Conservation (phyloP, 1,284 basidiomycete genomes). For the Mixia osmundae region DNA sequence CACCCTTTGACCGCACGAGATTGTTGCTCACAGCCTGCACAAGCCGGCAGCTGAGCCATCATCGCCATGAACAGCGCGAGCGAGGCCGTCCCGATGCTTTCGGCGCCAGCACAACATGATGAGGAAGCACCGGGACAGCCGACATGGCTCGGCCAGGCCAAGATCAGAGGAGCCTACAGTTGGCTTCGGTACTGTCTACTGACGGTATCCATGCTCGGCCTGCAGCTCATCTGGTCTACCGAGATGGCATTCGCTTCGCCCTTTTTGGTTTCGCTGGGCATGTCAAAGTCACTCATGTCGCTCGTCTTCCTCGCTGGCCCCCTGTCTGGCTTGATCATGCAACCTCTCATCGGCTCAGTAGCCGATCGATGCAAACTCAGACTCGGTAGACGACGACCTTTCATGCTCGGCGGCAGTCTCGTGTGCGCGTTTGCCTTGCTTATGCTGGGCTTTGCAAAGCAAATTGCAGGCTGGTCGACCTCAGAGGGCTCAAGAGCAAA, state of each 20-base stretch:
- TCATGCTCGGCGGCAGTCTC: conserved; percentile 18
- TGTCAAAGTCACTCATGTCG: conserved; percentile 7
- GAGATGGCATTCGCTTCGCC: conserved; percentile 17
- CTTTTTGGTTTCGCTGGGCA: conserved; percentile 16
- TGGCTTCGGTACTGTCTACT: not conserved
- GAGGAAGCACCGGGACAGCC: too few species aligned
- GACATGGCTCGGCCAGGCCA: conserved; percentile 1
- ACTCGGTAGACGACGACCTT: conserved; percentile 22
- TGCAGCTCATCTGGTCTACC: conserved; percentile 16
- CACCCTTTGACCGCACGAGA: too few species aligned
- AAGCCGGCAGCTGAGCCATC: too few species aligned
- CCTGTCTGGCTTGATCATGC: conserved; percentile 17
- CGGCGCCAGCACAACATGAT: too few species aligned
- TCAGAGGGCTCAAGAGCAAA: conserved; percentile 29
- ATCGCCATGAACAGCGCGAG: too few species aligned
- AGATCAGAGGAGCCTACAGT: not conserved
- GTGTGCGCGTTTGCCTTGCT: conserved; percentile 19
- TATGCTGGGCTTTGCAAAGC: conserved; percentile 19
- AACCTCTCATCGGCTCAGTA: conserved; percentile 21
- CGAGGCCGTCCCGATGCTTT: too few species aligned
- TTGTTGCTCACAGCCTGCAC: too few species aligned
- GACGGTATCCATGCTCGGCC: conserved; percentile 4
- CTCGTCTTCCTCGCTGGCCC: conserved; percentile 18
- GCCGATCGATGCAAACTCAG: conserved; percentile 21
- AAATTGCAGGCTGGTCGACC: conserved; percentile 12